Conservation (phyloP, 495 filamentous ascomycete genomes). For the Lindgomyces ingoldianus region DNA sequence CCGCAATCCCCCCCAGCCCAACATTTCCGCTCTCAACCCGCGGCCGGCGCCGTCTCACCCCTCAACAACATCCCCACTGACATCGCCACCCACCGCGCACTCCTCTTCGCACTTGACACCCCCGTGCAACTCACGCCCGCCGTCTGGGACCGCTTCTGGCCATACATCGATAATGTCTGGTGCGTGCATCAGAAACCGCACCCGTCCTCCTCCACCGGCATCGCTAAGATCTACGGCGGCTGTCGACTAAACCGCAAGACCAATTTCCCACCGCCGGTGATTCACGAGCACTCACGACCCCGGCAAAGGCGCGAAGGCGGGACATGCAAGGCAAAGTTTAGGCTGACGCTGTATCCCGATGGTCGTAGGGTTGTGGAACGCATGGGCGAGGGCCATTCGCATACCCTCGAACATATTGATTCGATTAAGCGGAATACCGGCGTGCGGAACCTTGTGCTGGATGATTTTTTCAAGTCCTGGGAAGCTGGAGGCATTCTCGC, state of each 20-base stretch:
- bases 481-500: slow-evolving; percentile 33
- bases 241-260: slow-evolving; percentile 28
- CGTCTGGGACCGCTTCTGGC: slow-evolving; percentile 29
- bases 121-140: slow-evolving; percentile 24
- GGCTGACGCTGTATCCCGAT: slow-evolving; percentile 28
- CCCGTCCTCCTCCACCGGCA: slow-evolving; percentile 14
- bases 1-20: not conserved
- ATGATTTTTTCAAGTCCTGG: slow-evolving; percentile 34
- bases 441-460: slow-evolving; percentile 22
- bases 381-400: slow-evolving; percentile 20
- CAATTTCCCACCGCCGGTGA: slow-evolving; percentile 13
- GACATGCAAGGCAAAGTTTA: slow-evolving; percentile 29
- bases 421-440: slow-evolving; percentile 22
- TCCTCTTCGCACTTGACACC: slow-evolving; percentile 33
- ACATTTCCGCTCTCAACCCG: not conserved
- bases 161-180: slow-evolving; percentile 33
- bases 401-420: slow-evolving; percentile 32
- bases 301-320: slow-evolving; percentile 29
- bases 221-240: slow-evolving; percentile 26
- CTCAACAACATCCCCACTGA: slow-evolving; percentile 28
- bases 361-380: slow-evolving; percentile 12
- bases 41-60: slow-evolving; percentile 7
- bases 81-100: slow-evolving; percentile 26
- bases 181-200: slow-evolving; percentile 27
- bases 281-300: slow-evolving; percentile 9